Evolutionary conservation across 1,284 basidiomycete species (phyloP), one percentile per base, ranked within the genome.

Genomic region (Anthracocystis setariae): DNA sequence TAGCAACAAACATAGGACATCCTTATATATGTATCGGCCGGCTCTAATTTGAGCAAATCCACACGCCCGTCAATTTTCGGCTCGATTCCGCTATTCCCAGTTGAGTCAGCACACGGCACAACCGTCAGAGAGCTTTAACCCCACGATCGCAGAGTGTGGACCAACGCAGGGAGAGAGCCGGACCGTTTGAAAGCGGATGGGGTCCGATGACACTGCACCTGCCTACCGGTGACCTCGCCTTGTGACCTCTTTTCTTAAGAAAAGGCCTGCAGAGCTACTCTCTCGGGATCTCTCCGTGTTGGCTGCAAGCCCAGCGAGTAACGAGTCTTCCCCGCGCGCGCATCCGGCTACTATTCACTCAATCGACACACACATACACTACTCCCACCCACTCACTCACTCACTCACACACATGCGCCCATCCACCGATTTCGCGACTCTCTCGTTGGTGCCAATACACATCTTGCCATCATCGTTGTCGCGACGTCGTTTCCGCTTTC

Each of bases 121-220:
- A 20, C 15, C 38, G 17, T 39, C 4, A 20, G 15, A 39, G 8
- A 39, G 38, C 38, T 9, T 18, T 43, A 42, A 42, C 43, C 53
- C 42, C 52, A 50, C 47, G 60, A 62, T 62, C 60, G 60, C 10
- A 9, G 21, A n/a, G n/a, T n/a, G n/a, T n/a, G n/a, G n/a, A n/a
- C n/a, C n/a, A n/a, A n/a, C n/a, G n/a, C n/a, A n/a, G 21, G 40
- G 10, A 8, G 21, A 21, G 20, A 8, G 40, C 40, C 21, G 40
- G 20, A 12, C 21, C 40, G 40, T 45, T 55, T 56, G 43, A 56
- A 60, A 60, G 57, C 63, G 63, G 57, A 56, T 43, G 32, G 40
- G 13, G 37, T 21, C 61, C 61, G 54, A 64, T 53, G 54, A 48
- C 45, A 29, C 29, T 29, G 29, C 29, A 29, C 29, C 29, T 29